Evolutionary conservation across 768 basidiomycete species (phyloP).

Genomic region (Phallus indusiatus): DNA sequence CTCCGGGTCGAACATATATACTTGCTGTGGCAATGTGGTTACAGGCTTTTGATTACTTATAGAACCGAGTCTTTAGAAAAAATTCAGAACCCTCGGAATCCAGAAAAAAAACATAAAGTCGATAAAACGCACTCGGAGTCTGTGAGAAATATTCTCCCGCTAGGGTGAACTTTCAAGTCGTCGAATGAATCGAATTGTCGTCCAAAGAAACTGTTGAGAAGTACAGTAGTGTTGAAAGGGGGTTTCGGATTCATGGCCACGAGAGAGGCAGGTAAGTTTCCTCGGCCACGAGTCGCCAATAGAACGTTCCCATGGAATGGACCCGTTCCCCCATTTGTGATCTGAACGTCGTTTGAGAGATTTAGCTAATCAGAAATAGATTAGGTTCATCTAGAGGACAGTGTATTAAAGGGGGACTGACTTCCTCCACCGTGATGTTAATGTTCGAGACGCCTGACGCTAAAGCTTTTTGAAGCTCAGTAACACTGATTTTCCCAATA

Average conservation of each 20-base stretch:
- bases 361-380: slow-evolving; percentile 34
- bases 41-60: slow-evolving; percentile 41
- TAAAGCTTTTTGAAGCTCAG: slow-evolving; percentile 19
- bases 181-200: slow-evolving; percentile 76
- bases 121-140: slow-evolving; percentile 44
- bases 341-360: slow-evolving; percentile 50
- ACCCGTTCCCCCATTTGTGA: slow-evolving; percentile 58
- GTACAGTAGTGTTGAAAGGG: slow-evolving; percentile 47
- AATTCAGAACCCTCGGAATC: too few relatives aligned
- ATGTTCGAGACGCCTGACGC: slow-evolving; percentile 16
- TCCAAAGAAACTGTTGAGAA: slow-evolving; percentile 72
- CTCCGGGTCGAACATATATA: slow-evolving; percentile 64
- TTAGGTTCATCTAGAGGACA: slow-evolving; percentile 19
- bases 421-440: slow-evolving; percentile 29
- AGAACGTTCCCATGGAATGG: slow-evolving; percentile 49
- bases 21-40: slow-evolving; percentile 53
- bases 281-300: slow-evolving; percentile 47
- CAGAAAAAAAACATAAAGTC: too few relatives aligned
- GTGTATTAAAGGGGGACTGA: slow-evolving; percentile 26
- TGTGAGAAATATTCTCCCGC: slow-evolving; percentile 64
- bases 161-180: slow-evolving; percentile 68
- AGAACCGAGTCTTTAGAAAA: slow-evolving; percentile 43
- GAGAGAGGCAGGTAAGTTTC: too few relatives aligned
- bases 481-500: slow-evolving; percentile 52
- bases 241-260: slow-evolving; percentile 27